Evolutionary conservation across 2,329 filamentous ascomycete species (phyloP).

Genomic region (Penicillium freii): DNA sequence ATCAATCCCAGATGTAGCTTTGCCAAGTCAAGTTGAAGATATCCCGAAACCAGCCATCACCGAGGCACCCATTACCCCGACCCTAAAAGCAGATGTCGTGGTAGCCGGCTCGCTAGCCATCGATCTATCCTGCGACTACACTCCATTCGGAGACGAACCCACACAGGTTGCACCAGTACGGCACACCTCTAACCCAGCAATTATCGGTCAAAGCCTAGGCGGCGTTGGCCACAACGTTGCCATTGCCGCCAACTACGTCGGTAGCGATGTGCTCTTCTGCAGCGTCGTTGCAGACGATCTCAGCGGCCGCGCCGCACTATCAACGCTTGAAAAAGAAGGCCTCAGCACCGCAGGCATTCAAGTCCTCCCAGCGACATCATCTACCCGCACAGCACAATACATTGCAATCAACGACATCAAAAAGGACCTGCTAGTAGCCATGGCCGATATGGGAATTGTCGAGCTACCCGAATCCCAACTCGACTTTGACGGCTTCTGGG

Average conservation of each 20-base stretch:
- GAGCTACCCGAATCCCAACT: slow-evolving; percentile 45
- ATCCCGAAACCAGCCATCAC: slow-evolving; percentile 2
- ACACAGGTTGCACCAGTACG: slow-evolving; percentile 43
- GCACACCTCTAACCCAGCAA: slow-evolving; percentile 82
- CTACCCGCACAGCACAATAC: slow-evolving; percentile 79
- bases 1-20: slow-evolving; percentile 27
- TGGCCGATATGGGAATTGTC: slow-evolving; percentile 93
- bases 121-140: slow-evolving; percentile 81
- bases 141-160: slow-evolving; percentile 44
- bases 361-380: slow-evolving; percentile 51
- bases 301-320: slow-evolving; percentile 70
- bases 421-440: slow-evolving; percentile 83
- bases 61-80: neutral
- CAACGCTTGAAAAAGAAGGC: slow-evolving; percentile 58
- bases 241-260: slow-evolving; percentile 71
- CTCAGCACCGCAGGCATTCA: slow-evolving; percentile 67
- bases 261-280: slow-evolving; percentile 67
- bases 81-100: slow-evolving; percentile 61
- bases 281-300: slow-evolving; percentile 78
- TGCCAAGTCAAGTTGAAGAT: slow-evolving; percentile 19
- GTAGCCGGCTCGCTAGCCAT: slow-evolving; percentile 89
- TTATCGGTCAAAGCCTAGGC: slow-evolving; percentile 78
- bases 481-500: slow-evolving; percentile 58
- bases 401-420: slow-evolving; percentile 81
- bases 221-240: slow-evolving; percentile 93